These are phyloP conservation scores for Botrytis galanthina DNA, from an alignment of 2,329 filamentous ascomycete genomes.

Conservation along the genomic window DNA sequence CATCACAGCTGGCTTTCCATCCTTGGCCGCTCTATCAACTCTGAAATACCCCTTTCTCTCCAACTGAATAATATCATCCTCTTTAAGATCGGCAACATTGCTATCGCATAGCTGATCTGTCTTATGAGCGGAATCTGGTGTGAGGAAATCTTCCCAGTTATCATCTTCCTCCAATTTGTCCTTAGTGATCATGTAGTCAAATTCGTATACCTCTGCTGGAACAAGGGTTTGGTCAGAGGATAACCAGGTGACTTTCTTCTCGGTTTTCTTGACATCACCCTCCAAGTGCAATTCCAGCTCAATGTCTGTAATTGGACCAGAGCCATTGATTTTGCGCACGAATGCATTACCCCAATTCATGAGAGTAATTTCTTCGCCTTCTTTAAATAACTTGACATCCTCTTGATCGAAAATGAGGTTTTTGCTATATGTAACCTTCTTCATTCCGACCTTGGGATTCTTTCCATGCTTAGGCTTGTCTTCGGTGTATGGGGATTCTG, in stretches of 20 bases:
- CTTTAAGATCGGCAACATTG: constrained; percentile 75
- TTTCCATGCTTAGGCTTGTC: constrained; percentile 87
- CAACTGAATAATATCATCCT: constrained; percentile 90
- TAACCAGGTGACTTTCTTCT: constrained; percentile 97
- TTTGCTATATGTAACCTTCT: constrained; percentile 78
- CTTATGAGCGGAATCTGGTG: constrained; percentile 67
- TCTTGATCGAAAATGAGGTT: constrained; percentile 80
- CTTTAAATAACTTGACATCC: constrained; percentile 76
- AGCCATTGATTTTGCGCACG: constrained; percentile 63
- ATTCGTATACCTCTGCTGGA: constrained; percentile 84
- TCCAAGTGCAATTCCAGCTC: constrained; percentile 85
- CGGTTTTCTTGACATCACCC: constrained; percentile 91
- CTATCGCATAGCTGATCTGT: constrained; percentile 76
- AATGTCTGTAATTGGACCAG: constrained; percentile 62
- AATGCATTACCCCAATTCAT: constrained; percentile 96
- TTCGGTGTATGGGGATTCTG: constrained; percentile 60
- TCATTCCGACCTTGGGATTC: constrained; percentile 79
- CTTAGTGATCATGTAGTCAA: constrained; percentile 93
- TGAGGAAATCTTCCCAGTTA: constrained; percentile 79
- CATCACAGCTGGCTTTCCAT: constrained; percentile 59
- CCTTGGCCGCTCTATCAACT: constrained; percentile 64
- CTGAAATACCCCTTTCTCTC: constrained; percentile 92
- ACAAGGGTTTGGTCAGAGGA: constrained; percentile 75
- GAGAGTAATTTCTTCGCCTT: constrained; percentile 87
- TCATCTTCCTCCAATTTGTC: constrained; percentile 91